These are phyloP conservation scores for Debaryomyces sp. DNA, from an alignment of 1,139 yeast species.

Conservation along the genomic window DNA sequence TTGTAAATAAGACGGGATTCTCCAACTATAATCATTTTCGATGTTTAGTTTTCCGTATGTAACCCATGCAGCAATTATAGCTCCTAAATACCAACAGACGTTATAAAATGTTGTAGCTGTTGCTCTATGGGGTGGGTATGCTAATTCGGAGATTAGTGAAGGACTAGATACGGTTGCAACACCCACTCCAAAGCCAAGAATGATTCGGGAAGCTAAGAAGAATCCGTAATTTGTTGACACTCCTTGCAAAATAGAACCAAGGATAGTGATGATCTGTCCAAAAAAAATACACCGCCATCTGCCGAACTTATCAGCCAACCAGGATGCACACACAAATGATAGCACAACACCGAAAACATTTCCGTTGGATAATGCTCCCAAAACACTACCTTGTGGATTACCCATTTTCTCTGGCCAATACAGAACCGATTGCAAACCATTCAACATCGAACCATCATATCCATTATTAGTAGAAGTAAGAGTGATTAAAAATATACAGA, in stretches of 20 bases:
- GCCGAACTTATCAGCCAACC: constrained; percentile 32
- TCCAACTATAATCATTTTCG: constrained; percentile 38
- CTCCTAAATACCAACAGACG: constrained; percentile 55
- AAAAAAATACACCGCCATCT: constrained; percentile 32
- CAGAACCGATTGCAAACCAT: neutral
- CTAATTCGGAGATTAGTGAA: constrained; percentile 41
- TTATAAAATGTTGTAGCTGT: constrained; percentile 48
- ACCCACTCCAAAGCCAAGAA: constrained; percentile 46
- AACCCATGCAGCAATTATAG: constrained; percentile 57
- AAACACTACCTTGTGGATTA: neutral
- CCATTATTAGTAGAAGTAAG: constrained; percentile 2
- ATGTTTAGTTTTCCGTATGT: constrained; percentile 48
- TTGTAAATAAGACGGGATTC: constrained; percentile 51
- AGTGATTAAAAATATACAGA: neutral
- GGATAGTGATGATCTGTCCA: constrained; percentile 28
- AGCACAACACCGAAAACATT: constrained; percentile 27
- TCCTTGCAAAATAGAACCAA: constrained; percentile 49
- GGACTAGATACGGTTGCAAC: constrained; percentile 42
- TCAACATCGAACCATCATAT: constrained; percentile 1
- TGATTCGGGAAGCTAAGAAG: constrained; percentile 39
- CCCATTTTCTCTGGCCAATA: neutral
- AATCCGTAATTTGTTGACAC: constrained; percentile 40
- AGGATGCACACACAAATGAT: constrained; percentile 24
- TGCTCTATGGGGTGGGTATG: constrained; percentile 53
- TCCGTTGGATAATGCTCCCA: constrained; percentile 38